Percentiles rank a stretch among this genome's conserved stretches.
Conservation (phyloP, 805 yeast species). For the Schizosaccharomyces lindneri region DNA sequence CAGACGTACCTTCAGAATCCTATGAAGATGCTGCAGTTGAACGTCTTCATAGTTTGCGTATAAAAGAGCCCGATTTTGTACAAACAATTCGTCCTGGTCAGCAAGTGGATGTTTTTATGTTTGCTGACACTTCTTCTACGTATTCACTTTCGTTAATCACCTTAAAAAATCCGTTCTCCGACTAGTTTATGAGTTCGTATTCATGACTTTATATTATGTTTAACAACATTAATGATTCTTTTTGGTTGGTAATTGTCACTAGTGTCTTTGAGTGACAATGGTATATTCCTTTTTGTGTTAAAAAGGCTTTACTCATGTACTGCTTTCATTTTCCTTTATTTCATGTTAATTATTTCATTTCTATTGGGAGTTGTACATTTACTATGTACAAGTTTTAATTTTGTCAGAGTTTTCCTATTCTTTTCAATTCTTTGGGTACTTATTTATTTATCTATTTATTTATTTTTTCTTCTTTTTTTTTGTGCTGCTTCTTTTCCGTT, state of each 20-base stretch:
- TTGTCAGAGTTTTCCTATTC: no score
- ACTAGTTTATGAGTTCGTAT: neutral
- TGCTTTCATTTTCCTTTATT: no score
- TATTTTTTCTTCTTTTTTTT: neutral
- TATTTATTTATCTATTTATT: neutral
- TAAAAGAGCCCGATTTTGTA: neutral
- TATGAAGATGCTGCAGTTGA: no score
- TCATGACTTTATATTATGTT: neutral
- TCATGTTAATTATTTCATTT: no score
- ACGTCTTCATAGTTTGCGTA: neutral
- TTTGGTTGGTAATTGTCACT: no score
- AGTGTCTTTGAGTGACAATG: no score
- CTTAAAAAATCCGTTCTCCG: neutral
- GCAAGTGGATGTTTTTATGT: neutral
- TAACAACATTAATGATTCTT: neutral
- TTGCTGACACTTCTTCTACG: neutral
- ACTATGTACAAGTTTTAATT: no score
- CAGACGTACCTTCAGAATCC: no score
- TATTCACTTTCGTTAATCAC: neutral
- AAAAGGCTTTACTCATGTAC: no score
- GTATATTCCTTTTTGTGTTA: no score
- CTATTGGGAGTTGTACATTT: no score
- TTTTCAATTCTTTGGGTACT: neutral
- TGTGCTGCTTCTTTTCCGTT: neutral
- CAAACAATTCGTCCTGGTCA: neutral